These are phyloP conservation scores for Aspergillus brasiliensis DNA, from an alignment of 2,329 filamentous ascomycete genomes.

Conservation along the genomic window DNA sequence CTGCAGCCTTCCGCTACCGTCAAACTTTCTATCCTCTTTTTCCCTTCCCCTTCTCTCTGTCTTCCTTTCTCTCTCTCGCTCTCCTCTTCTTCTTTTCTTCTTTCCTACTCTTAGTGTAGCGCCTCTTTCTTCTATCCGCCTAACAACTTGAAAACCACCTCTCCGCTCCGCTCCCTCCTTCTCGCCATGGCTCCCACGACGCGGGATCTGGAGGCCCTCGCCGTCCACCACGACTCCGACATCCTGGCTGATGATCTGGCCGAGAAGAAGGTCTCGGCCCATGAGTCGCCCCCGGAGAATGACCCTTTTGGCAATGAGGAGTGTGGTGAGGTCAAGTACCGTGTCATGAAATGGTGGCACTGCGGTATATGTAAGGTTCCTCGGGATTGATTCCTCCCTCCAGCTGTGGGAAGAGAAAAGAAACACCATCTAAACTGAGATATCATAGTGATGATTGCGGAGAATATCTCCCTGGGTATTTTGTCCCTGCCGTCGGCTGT, in stretches of 20 bases:
- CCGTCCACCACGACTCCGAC: neutral
- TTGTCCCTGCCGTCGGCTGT: slow-evolving; percentile 58
- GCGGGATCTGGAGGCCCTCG: neutral
- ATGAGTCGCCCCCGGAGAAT: slow-evolving; percentile 10
- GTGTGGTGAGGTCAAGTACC: slow-evolving; percentile 50
- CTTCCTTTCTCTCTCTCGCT: neutral
- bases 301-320: slow-evolving; percentile 45
- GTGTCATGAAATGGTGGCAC: slow-evolving; percentile 53
- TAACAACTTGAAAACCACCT: neutral
- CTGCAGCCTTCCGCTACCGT: neutral
- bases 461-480: slow-evolving; percentile 61
- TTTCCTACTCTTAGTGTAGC: neutral
- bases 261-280: slow-evolving; percentile 15
- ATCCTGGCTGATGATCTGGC: neutral
- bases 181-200: neutral
- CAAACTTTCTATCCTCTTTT: neutral
- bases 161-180: neutral
- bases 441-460: slow-evolving; percentile 57
- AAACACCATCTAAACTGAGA: slow-evolving; percentile 8
- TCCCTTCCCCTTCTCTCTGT: neutral
- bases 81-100: neutral
- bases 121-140: neutral
- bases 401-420: neutral
- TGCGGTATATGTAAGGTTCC: slow-evolving; percentile 37
- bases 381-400: too few species aligned